phyloP scores from a whole-genome alignment of 306 rosid species.

The Trifolium repens region DNA sequence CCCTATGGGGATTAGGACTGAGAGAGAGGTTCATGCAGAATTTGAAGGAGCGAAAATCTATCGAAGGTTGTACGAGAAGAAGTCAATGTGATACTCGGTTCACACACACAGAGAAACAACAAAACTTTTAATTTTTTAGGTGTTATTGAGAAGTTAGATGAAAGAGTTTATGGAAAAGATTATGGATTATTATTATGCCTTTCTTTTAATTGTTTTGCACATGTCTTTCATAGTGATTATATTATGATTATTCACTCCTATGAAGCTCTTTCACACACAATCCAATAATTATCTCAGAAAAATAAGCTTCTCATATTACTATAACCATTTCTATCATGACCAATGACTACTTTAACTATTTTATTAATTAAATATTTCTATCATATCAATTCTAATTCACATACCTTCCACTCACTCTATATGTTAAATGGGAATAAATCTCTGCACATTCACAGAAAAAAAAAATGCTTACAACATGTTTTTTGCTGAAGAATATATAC shows the following conservation, averaged over 20 bases:
- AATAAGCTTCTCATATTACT: no score
- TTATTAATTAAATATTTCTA: background rate
- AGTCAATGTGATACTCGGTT: background rate
- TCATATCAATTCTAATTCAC: background rate
- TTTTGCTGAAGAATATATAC: background rate
- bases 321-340: no score
- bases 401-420: background rate
- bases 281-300: no score
- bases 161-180: background rate
- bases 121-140: background rate
- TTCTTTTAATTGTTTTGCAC: background rate
- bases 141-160: background rate
- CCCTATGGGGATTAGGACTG: constrained; percentile 86
- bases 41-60: constrained; percentile 72
- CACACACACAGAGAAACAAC: no score
- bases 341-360: background rate
- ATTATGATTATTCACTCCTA: no score
- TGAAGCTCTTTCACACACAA: no score
- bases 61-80: constrained; percentile 75
- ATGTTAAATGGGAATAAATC: background rate
- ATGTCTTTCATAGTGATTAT: background rate
- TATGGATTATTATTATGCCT: background rate
- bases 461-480: no score
- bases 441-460: background rate
- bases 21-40: constrained; percentile 95